These are phyloP conservation scores for Pisolithus albus DNA, from an alignment of 768 basidiomycete species.

Conservation along the genomic window DNA sequence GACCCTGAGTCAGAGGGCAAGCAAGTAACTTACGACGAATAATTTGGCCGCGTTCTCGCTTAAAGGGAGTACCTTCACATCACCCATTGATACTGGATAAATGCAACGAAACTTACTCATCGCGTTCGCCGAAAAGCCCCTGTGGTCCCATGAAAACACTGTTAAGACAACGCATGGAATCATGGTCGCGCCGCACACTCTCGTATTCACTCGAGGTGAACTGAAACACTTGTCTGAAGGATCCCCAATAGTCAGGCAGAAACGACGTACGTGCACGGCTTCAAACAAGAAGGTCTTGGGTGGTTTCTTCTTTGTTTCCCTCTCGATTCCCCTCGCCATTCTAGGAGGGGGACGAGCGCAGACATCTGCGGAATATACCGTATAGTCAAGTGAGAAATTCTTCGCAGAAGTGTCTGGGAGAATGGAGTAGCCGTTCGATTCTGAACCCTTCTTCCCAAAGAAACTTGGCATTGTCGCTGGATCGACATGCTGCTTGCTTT, in stretches of 20 bases:
- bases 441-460: not conserved
- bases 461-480: conserved; percentile 3
- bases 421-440: not conserved
- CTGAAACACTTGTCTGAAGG: conserved; percentile 26
- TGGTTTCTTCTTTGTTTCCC: conserved; percentile 88
- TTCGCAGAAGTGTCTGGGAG: not conserved
- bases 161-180: conserved; percentile 48
- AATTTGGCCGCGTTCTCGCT: conserved; percentile 45
- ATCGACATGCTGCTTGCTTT: conserved; percentile 1
- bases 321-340: conserved; percentile 58
- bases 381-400: conserved; percentile 1
- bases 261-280: conserved; percentile 64
- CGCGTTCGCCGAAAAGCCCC: conserved; percentile 73
- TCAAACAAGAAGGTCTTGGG: conserved; percentile 66
- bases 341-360: conserved; percentile 53
- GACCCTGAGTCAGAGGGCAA: not conserved
- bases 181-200: conserved; percentile 54
- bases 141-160: conserved; percentile 60
- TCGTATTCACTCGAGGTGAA: conserved; percentile 74
- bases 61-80: conserved; percentile 35
- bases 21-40: conserved; percentile 57
- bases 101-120: conserved; percentile 42
- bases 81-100: not conserved
- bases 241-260: not conserved
- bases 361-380: conserved; percentile 28